These are phyloP conservation scores for Iberis pinnata DNA, from an alignment of 345 rosid species.

Conservation along the genomic window DNA sequence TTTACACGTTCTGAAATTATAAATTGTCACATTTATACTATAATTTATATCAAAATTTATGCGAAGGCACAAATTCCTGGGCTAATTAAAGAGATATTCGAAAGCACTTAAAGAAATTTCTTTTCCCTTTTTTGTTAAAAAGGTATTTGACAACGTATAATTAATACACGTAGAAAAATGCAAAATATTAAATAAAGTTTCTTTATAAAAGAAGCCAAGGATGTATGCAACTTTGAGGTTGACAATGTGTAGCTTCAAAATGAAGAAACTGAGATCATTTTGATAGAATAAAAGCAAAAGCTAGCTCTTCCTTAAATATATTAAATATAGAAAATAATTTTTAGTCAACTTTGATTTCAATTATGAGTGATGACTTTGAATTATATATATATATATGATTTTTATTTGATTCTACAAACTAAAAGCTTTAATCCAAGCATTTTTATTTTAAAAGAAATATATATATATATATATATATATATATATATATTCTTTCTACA, in stretches of 20 bases:
- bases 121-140: not conserved
- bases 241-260: constrained; percentile 35
- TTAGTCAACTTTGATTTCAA: constrained; percentile 29
- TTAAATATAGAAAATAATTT: constrained; percentile 20
- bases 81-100: constrained; percentile 13
- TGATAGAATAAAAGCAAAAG: constrained; percentile 30
- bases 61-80: not conserved
- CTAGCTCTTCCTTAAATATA: constrained; percentile 20
- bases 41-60: not conserved
- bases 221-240: constrained; percentile 30
- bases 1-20: constrained; percentile 1
- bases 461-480: not conserved
- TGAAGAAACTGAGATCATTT: constrained; percentile 33
- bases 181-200: constrained; percentile 4
- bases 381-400: constrained; percentile 6
- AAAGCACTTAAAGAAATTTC: constrained; percentile 8
- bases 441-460: too few relatives aligned
- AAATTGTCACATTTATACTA: constrained; percentile 5
- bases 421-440: not conserved
- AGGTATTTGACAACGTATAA: constrained; percentile 23
- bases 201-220: constrained; percentile 30
- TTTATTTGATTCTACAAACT: constrained; percentile 21
- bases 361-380: constrained; percentile 27
- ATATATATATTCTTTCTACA: too few relatives aligned
- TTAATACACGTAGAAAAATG: not conserved